phyloP scores from a whole-genome alignment of 176 grass and related monocot species.

The Carex myosuroides region DNA sequence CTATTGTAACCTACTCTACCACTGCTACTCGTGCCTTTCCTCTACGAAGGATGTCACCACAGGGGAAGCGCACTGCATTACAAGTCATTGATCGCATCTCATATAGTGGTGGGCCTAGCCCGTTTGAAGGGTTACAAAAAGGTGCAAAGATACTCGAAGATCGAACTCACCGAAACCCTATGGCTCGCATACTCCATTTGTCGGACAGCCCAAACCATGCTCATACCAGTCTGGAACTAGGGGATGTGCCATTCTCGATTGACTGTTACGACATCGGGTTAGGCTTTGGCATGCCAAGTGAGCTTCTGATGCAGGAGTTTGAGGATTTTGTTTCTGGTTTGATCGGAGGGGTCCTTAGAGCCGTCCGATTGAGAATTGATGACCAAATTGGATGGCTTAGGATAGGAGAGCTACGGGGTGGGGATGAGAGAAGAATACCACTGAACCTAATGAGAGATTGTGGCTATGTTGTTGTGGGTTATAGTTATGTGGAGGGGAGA shows the following conservation, averaged over 20 bases:
- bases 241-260: slow-evolving; percentile 33
- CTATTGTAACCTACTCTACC: slow-evolving; percentile 84
- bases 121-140: slow-evolving; percentile 64
- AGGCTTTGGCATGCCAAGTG: slow-evolving; percentile 59
- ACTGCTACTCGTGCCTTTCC: slow-evolving; percentile 82
- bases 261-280: slow-evolving; percentile 79
- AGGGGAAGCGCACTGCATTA: slow-evolving; percentile 70
- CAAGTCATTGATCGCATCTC: slow-evolving; percentile 86
- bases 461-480: slow-evolving; percentile 52
- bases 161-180: slow-evolving; percentile 71
- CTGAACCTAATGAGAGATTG: slow-evolving; percentile 47
- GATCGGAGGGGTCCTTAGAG: slow-evolving; percentile 63
- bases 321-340: slow-evolving; percentile 71
- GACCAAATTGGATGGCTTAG: slow-evolving; percentile 50
- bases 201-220: slow-evolving; percentile 43
- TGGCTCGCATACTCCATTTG: slow-evolving; percentile 71
- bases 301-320: slow-evolving; percentile 82
- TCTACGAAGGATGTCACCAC: slow-evolving; percentile 68
- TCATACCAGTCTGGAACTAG: slow-evolving; percentile 28
- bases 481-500: slow-evolving; percentile 62
- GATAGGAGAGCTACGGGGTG: slow-evolving; percentile 70
- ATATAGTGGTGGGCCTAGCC: slow-evolving; percentile 63
- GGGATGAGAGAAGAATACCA: slow-evolving; percentile 83
- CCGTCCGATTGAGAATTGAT: slow-evolving; percentile 67
- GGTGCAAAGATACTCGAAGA: slow-evolving; percentile 86